Conservation (phyloP, 805 yeast genomes). For the Suhomyces faveliae region DNA sequence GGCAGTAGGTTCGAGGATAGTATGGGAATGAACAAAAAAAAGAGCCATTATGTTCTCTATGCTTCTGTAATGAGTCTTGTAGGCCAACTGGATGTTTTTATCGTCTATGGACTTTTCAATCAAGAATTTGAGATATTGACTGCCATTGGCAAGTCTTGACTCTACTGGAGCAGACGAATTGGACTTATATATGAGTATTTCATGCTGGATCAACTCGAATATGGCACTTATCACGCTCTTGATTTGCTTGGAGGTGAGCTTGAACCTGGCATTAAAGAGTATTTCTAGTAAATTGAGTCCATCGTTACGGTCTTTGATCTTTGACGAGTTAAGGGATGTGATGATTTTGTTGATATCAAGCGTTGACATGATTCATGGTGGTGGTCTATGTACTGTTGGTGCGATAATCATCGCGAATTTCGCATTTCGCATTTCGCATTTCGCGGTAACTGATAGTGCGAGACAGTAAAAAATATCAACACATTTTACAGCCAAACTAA, state of each 20-base stretch:
- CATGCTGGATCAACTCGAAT: slow-evolving; percentile 32
- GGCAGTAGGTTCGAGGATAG: slow-evolving; percentile 18
- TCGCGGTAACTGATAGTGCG: neutral
- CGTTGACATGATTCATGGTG: slow-evolving; percentile 8
- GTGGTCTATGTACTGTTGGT: neutral
- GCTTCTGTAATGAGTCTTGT: slow-evolving; percentile 21
- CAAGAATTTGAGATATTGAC: slow-evolving; percentile 29
- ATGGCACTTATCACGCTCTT: slow-evolving; percentile 22
- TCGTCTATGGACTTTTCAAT: slow-evolving; percentile 16
- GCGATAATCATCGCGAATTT: neutral
- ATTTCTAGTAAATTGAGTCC: slow-evolving; percentile 36
- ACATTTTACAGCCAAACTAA: neutral
- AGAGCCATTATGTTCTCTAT: slow-evolving; percentile 15
- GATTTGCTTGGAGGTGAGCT: slow-evolving; percentile 21
- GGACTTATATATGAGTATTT: slow-evolving; percentile 28
- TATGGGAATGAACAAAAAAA: slow-evolving; percentile 14
- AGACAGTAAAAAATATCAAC: neutral
- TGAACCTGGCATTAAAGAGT: slow-evolving; percentile 17
- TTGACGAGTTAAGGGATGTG: slow-evolving; percentile 44
- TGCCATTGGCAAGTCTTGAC: slow-evolving; percentile 29
- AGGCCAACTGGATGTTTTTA: slow-evolving; percentile 15
- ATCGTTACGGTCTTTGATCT: slow-evolving; percentile 54
- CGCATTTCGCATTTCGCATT: neutral
- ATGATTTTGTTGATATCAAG: slow-evolving; percentile 18
- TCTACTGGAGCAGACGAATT: slow-evolving; percentile 25